Evolutionary conservation across 2,329 filamentous ascomycete genomes (phyloP).

Genomic region (Cladophialophora carrionii): DNA sequence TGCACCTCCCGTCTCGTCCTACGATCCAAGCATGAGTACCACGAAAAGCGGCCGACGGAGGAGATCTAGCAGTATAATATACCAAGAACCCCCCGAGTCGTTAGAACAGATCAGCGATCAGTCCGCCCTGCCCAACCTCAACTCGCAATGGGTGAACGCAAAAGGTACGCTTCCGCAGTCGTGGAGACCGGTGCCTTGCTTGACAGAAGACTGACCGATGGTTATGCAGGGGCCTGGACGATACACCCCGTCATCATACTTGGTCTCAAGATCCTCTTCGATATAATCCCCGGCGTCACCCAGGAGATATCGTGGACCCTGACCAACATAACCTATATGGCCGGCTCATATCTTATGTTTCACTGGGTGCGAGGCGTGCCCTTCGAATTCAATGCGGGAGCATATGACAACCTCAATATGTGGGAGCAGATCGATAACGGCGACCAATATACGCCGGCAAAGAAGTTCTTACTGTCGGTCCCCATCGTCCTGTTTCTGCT

Average conservation of each 20-base stretch:
- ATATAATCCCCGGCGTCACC: slow-evolving; percentile 92
- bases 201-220: slow-evolving; percentile 15
- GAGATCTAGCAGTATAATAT: slow-evolving; percentile 97
- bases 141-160: slow-evolving; percentile 98
- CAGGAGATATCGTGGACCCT: slow-evolving; percentile 99
- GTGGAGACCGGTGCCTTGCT: slow-evolving; percentile 20
- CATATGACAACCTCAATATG: slow-evolving; percentile 99
- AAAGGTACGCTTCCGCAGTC: slow-evolving; percentile 70
- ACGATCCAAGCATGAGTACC: slow-evolving; percentile 61
- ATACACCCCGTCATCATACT: slow-evolving; percentile 94
- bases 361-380: slow-evolving; percentile 97
- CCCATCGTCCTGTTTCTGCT: slow-evolving; percentile 92
- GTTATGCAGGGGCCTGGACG: slow-evolving; percentile 80
- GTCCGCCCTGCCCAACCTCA: slow-evolving; percentile 89
- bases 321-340: slow-evolving; percentile 99
- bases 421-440: slow-evolving; percentile 99
- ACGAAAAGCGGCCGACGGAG: slow-evolving; percentile 75
- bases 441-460: slow-evolving; percentile 96
- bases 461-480: slow-evolving; percentile 95
- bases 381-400: slow-evolving; percentile 97
- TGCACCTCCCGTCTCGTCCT: slow-evolving; percentile 56
- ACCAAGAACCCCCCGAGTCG: slow-evolving; percentile 94
- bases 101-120: slow-evolving; percentile 98
- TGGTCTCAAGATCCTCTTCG: slow-evolving; percentile 92
- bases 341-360: slow-evolving; percentile 98